Conservation (phyloP, 257 asterid species). For the Echium plantagineum region DNA sequence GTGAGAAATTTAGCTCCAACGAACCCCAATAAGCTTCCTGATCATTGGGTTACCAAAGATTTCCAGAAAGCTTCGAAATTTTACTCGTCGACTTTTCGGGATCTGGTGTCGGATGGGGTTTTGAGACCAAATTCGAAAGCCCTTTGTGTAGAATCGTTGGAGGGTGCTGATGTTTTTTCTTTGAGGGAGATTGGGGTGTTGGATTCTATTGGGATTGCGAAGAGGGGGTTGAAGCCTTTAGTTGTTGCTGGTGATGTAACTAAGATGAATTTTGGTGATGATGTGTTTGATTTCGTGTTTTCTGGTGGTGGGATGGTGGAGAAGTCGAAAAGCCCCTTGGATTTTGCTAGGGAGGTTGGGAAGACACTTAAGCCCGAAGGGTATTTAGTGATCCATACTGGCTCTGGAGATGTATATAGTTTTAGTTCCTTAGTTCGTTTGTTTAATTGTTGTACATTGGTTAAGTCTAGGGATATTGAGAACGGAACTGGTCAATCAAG, state of each 20-base stretch:
- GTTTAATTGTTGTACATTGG: conserved; percentile 45
- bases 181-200: conserved; percentile 11
- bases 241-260: too few relatives aligned
- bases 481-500: conserved; percentile 20
- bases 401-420: conserved; percentile 41
- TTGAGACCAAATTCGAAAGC: conserved; percentile 15
- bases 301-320: conserved; percentile 47
- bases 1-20: conserved; percentile 3
- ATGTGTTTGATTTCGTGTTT: conserved; percentile 42
- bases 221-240: conserved; percentile 8
- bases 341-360: conserved; percentile 36
- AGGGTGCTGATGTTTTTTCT: conserved; percentile 9
- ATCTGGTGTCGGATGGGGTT: conserved; percentile 21
- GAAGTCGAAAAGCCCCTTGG: conserved; percentile 40
- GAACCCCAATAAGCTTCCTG: neutral
- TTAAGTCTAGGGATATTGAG: conserved; percentile 30
- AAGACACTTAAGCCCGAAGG: conserved; percentile 57
- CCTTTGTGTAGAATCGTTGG: conserved; percentile 16
- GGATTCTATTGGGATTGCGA: conserved; percentile 6
- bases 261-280: conserved; percentile 5
- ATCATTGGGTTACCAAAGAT: too few relatives aligned
- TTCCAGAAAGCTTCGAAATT: conserved; percentile 8
- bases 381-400: conserved; percentile 41
- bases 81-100: conserved; percentile 18
- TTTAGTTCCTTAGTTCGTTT: conserved; percentile 36